Evolutionary conservation across 177 flowering plant genomes (phyloP).

Genomic region (Telopea speciosissima): DNA sequence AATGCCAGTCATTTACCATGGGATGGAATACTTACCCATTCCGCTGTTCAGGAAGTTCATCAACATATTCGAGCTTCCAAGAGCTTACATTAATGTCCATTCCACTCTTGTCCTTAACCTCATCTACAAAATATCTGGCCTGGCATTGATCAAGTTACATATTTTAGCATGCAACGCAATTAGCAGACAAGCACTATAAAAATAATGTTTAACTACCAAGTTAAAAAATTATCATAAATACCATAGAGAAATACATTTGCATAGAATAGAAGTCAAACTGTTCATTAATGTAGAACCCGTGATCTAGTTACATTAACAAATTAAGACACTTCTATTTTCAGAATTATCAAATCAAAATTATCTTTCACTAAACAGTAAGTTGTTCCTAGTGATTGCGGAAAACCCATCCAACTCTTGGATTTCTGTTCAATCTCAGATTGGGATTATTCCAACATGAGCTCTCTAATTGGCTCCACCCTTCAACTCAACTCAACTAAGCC

Average conservation of each 20-base stretch:
- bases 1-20: not conserved
- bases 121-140: slow-evolving; percentile 79
- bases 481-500: too few species aligned
- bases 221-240: not conserved
- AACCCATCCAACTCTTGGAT: too few species aligned
- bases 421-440: too few species aligned
- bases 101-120: slow-evolving; percentile 84
- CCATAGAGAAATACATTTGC: not conserved
- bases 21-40: slow-evolving; percentile 53
- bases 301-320: too few species aligned
- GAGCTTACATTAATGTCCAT: slow-evolving; percentile 56
- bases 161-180: not conserved
- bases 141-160: slow-evolving; percentile 18
- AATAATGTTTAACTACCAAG: not conserved
- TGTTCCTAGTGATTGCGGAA: too few species aligned
- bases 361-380: too few species aligned
- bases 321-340: too few species aligned
- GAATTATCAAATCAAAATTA: too few species aligned
- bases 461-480: too few species aligned
- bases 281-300: too few species aligned
- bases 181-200: not conserved
- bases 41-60: slow-evolving; percentile 73
- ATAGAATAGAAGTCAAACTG: too few species aligned
- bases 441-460: too few species aligned
- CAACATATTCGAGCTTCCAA: slow-evolving; percentile 71